Conservation (phyloP, 1,284 basidiomycete genomes). For the Sporisorium graminicola region DNA sequence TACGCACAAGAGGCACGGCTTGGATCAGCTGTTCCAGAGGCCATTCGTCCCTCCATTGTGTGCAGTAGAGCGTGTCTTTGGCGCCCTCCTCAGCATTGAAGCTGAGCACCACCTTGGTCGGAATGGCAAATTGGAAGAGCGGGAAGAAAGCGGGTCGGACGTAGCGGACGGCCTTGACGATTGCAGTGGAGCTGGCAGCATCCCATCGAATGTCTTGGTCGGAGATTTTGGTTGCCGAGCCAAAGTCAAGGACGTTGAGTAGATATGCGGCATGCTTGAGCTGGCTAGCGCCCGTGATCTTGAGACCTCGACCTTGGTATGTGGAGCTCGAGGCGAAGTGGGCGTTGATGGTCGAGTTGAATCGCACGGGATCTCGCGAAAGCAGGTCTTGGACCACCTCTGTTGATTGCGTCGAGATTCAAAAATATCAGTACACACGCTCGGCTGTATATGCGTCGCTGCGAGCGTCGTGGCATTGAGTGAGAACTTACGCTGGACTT, state of each 20-base stretch:
- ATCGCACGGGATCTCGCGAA: conserved; percentile 44
- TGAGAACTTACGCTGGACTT: conserved; percentile 30
- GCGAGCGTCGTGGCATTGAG: not conserved
- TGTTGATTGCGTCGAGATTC: not conserved
- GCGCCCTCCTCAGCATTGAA: conserved; percentile 38
- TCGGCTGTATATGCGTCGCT: not conserved
- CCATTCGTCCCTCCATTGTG: conserved; percentile 52
- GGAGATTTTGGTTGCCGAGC: conserved; percentile 36
- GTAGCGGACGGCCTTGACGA: conserved; percentile 42
- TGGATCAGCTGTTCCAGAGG: conserved; percentile 31
- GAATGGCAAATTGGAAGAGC: conserved; percentile 49
- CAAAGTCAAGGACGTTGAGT: conserved; percentile 48
- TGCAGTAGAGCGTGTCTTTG: conserved; percentile 48
- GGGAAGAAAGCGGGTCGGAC: conserved; percentile 51
- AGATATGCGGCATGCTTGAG: conserved; percentile 53
- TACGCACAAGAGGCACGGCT: conserved; percentile 25
- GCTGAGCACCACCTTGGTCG: conserved; percentile 34
- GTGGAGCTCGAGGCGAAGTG: conserved; percentile 42
- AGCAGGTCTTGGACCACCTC: conserved; percentile 47
- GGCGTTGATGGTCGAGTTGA: conserved; percentile 58
- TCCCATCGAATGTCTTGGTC: conserved; percentile 51
- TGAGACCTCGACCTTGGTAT: conserved; percentile 53
- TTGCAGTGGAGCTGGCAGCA: conserved; percentile 28
- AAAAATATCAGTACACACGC: not conserved
- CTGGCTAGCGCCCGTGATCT: conserved; percentile 49